Evolutionary conservation across 805 yeast genomes (phyloP).

Genomic region (Metschnikowia chrysomelidarum): DNA sequence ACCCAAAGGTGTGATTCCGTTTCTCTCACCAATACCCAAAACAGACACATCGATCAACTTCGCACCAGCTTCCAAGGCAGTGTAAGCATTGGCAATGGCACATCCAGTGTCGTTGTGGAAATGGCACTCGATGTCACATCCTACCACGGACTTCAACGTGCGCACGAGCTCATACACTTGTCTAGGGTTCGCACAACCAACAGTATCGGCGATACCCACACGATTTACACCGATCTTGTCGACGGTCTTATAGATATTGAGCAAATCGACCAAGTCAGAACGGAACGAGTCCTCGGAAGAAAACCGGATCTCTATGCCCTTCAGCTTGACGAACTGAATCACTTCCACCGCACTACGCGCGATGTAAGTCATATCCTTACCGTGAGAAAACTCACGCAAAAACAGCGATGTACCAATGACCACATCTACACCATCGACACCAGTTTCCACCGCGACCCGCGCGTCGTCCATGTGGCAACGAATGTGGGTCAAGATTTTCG

Average conservation of each 20-base stretch:
- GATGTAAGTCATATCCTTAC: constrained; percentile 97
- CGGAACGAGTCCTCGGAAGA: constrained; percentile 97
- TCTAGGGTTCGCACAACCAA: constrained; percentile 98
- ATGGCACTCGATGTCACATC: constrained; percentile 97
- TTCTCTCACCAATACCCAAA: constrained; percentile 97
- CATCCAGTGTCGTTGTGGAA: constrained; percentile 99
- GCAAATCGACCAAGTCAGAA: constrained; percentile 90
- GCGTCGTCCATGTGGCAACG: constrained; percentile 99
- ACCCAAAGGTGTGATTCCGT: constrained; percentile 96
- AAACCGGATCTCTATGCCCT: constrained; percentile 95
- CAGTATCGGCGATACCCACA: constrained; percentile 99
- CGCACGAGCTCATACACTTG: constrained; percentile 96
- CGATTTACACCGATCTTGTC: constrained; percentile 97
- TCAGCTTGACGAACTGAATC: constrained; percentile 93
- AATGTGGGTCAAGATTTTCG: constrained; percentile 93
- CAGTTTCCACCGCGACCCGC: constrained; percentile 93
- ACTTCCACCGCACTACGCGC: constrained; percentile 96
- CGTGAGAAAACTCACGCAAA: constrained; percentile 91
- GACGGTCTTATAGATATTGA: constrained; percentile 94
- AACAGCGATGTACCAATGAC: constrained; percentile 97
- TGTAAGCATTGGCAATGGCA: constrained; percentile 97
- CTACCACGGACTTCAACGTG: constrained; percentile 88
- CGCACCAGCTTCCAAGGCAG: constrained; percentile 98
- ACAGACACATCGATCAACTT: constrained; percentile 91
- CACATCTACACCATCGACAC: constrained; percentile 98